Percentiles rank a stretch among this genome's conserved stretches.
phyloP scores from a whole-genome alignment of 2,329 filamentous ascomycete genomes.

The Cladosporium austrohemisphaericum region DNA sequence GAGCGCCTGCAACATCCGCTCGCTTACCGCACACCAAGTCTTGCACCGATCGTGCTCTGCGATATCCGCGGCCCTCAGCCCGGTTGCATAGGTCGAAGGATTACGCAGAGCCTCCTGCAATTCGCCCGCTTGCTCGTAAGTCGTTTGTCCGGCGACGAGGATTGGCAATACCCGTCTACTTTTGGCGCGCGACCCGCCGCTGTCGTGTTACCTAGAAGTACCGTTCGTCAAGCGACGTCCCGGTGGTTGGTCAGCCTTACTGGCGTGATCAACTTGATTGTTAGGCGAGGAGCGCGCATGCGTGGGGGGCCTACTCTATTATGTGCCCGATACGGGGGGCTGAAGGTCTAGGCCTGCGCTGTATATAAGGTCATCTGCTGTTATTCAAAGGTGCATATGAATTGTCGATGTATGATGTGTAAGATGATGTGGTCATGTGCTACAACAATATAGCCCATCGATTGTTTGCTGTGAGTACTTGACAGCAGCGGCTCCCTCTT shows the following conservation, averaged over 20 bases:
- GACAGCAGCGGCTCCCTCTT: no score
- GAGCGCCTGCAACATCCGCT: no score
- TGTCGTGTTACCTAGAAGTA: not conserved
- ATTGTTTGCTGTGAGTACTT: no score
- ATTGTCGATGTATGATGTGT: no score
- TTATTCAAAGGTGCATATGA: no score
- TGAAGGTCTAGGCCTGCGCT: not conserved
- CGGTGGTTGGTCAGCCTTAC: conserved; percentile 8
- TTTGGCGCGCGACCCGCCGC: not conserved
- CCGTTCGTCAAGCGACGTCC: not conserved
- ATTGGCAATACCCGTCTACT: not conserved
- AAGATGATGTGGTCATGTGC: no score
- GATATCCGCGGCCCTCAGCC: no score
- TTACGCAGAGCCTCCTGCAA: conserved; percentile 2
- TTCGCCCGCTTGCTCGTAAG: not conserved
- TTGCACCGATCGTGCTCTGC: no score
- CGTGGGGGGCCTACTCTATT: not conserved
- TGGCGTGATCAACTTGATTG: conserved; percentile 6
- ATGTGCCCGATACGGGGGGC: not conserved
- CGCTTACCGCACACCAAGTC: not conserved
- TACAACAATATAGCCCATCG: no score
- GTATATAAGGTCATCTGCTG: not conserved
- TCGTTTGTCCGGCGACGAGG: not conserved
- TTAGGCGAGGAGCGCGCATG: not conserved
- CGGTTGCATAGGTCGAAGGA: not conserved